phyloP scores from a whole-genome alignment of 2,329 filamentous ascomycete species.

The Intubia oerlemansii region DNA sequence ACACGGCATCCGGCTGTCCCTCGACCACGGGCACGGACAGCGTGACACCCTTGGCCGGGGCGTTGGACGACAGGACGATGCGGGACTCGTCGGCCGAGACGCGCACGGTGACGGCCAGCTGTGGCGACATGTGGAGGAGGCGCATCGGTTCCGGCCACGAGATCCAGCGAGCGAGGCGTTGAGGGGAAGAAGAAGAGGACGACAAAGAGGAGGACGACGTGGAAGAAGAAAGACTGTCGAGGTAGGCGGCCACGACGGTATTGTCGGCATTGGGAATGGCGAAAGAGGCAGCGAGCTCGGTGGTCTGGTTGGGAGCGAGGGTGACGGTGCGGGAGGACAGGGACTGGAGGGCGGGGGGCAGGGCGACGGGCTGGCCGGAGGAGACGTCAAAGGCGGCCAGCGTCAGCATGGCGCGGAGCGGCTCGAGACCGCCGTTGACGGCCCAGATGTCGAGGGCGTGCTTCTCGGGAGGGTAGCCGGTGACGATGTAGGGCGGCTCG shows the following conservation, averaged over 20 bases:
- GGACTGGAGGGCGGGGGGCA: no score
- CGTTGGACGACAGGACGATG: neutral
- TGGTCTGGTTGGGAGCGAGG: no score
- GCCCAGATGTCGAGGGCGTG: neutral
- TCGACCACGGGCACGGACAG: neutral
- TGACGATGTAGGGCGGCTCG: neutral
- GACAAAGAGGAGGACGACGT: no score
- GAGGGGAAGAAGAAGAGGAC: no score
- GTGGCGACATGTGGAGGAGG: neutral
- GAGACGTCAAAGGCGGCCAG: neutral
- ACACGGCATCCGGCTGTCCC: neutral
- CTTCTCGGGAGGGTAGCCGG: neutral
- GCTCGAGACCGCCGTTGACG: neutral
- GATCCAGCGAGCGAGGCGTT: neutral
- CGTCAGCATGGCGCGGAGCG: neutral
- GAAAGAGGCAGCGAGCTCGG: no score
- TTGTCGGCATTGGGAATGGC: no score
- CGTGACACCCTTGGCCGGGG: conserved; percentile 1
- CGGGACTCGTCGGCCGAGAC: neutral
- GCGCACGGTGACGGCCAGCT: neutral
- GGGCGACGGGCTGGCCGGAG: no score
- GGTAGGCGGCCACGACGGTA: no score
- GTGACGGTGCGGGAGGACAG: no score
- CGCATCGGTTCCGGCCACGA: conserved; percentile 1
- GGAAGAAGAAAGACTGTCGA: no score